Evolutionary conservation across 805 yeast species (phyloP).

Genomic region (Maudiozyma saulgeensis): DNA sequence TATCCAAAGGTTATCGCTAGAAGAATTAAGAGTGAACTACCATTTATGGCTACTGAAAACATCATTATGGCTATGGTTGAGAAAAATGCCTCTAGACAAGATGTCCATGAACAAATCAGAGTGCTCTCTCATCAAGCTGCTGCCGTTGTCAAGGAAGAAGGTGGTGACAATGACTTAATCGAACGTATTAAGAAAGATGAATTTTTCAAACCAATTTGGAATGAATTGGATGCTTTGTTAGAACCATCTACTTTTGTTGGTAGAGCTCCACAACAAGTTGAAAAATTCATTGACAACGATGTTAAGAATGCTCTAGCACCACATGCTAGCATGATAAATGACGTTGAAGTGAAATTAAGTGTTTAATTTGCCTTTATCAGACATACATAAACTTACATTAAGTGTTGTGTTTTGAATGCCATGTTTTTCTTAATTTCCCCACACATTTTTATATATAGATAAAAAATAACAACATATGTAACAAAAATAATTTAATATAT

Average conservation of each 20-base stretch:
- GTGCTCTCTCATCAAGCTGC: conserved; percentile 96
- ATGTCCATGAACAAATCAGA: conserved; percentile 94
- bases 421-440: too few relatives aligned
- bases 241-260: conserved; percentile 95
- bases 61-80: conserved; percentile 99
- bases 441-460: not conserved
- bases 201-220: conserved; percentile 85
- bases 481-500: not conserved
- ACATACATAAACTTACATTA: too few relatives aligned
- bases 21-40: conserved; percentile 87
- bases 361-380: conserved; percentile 38
- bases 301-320: conserved; percentile 77
- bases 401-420: too few relatives aligned
- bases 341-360: conserved; percentile 64
- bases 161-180: conserved; percentile 95
- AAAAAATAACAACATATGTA: not conserved
- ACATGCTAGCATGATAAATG: conserved; percentile 47
- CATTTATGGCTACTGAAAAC: conserved; percentile 99
- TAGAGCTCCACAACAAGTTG: conserved; percentile 97
- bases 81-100: conserved; percentile 95
- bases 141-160: conserved; percentile 93
- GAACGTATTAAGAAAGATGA: conserved; percentile 70
- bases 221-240: conserved; percentile 66
- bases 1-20: conserved; percentile 98
- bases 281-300: conserved; percentile 76